phyloP scores from a whole-genome alignment of 495 filamentous ascomycete genomes.

The Entonaema liquescens region DNA sequence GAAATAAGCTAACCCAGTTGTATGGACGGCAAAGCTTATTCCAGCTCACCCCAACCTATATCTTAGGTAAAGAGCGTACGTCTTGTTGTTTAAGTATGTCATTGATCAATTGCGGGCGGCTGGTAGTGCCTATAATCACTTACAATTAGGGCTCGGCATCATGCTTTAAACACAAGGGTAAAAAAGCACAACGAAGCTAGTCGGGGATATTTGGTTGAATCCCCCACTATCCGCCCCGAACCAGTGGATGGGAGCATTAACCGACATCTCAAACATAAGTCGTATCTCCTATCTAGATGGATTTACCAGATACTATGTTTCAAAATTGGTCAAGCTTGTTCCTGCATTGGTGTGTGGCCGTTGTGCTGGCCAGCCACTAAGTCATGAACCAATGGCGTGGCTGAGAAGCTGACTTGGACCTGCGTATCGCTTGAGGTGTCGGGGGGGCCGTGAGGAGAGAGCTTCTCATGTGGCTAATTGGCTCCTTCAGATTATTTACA shows the following conservation, averaged over 20 bases:
- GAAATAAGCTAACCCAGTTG: constrained; percentile 5
- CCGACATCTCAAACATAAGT: constrained; percentile 23
- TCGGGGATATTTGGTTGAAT: constrained; percentile 3
- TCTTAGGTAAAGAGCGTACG: neutral
- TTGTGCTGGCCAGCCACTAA: constrained; percentile 4
- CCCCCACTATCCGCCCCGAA: constrained; percentile 5
- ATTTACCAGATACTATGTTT: constrained; percentile 34
- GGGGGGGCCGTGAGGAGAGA: constrained; percentile 29
- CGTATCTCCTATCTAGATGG: constrained; percentile 26
- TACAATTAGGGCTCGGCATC: constrained; percentile 6
- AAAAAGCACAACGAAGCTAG: neutral
- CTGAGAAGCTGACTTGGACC: constrained; percentile 34
- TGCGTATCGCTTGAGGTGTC: constrained; percentile 35
- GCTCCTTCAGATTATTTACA: constrained; percentile 33
- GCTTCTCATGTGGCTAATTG: constrained; percentile 35
- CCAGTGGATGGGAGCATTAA: constrained; percentile 24
- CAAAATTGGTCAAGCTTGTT: constrained; percentile 34
- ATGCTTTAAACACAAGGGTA: constrained; percentile 5
- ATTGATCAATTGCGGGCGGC: constrained; percentile 27
- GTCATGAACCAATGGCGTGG: constrained; percentile 25
- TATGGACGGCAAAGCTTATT: constrained; percentile 10
- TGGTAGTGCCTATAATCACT: constrained; percentile 3
- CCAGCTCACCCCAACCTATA: neutral
- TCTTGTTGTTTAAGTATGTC: constrained; percentile 6
- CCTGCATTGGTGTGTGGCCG: constrained; percentile 27